phyloP scores from a whole-genome alignment of 495 filamentous ascomycete genomes.

The Aspergillus funiculosus region DNA sequence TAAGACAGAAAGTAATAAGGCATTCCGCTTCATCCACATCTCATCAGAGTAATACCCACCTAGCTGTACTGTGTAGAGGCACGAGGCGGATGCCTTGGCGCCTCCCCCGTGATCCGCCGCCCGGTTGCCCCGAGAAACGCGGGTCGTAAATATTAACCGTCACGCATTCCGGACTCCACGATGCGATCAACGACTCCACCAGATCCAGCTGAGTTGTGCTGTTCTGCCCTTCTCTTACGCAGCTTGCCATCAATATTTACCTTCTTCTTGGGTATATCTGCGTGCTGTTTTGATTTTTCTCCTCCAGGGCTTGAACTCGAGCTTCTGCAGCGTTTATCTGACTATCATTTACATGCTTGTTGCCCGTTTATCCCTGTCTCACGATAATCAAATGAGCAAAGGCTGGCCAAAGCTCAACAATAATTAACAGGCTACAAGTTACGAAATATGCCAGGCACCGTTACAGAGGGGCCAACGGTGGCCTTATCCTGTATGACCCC shows the following conservation, averaged over 20 bases:
- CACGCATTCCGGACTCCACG: slow-evolving; percentile 24
- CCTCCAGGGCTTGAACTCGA: background rate
- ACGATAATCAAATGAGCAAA: slow-evolving; percentile 33
- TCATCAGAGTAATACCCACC: no score
- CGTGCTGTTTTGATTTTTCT: slow-evolving; percentile 3
- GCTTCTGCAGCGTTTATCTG: background rate
- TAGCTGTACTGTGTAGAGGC: no score
- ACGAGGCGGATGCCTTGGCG: no score
- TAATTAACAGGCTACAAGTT: slow-evolving; percentile 17
- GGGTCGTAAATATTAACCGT: slow-evolving; percentile 34
- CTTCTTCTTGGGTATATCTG: slow-evolving; percentile 5
- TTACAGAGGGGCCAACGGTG: slow-evolving; percentile 58
- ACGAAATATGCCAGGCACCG: slow-evolving; percentile 56
- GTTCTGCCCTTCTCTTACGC: slow-evolving; percentile 17
- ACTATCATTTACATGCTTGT: slow-evolving; percentile 10
- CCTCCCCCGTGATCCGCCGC: no score
- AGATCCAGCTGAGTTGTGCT: slow-evolving; percentile 19
- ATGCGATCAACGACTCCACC: slow-evolving; percentile 29
- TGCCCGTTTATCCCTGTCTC: slow-evolving; percentile 16
- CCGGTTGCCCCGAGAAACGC: slow-evolving; percentile 47
- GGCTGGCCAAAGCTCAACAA: slow-evolving; percentile 39
- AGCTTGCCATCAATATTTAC: slow-evolving; percentile 12
- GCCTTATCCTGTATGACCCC: slow-evolving; percentile 53
- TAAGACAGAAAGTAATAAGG: no score
- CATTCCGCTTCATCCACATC: no score